Evolutionary conservation across 805 yeast genomes (phyloP), one percentile per base, ranked within the genome.

Genomic region (Nakazawaea holstii): DNA sequence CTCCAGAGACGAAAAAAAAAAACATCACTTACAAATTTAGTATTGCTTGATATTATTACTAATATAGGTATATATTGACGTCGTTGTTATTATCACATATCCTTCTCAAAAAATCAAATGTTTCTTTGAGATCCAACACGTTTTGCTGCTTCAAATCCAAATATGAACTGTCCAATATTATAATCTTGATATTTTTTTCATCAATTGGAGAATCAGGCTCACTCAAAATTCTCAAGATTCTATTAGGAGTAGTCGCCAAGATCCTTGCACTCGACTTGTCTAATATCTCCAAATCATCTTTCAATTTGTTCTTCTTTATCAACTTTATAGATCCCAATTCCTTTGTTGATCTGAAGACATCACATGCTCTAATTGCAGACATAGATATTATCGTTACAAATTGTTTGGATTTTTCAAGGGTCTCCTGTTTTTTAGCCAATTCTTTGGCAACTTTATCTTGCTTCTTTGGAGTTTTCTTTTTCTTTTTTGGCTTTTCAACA

Each of bases 311-410:
- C 65, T 88, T 88, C 52, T 83, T 77, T 57, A 88, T 87, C 41
- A 88, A 60, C 61, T 87, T 88, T 41, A 87, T 55, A 4, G 89
- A 77, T 0, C 82, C 77, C 74, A 35, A 69, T 47, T 56, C 73
- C 60, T 65, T 72, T 46, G 77, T 63, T 1, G 86, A 80, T 53
- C 96, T 76, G 59, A 77, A 84, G 2, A 89, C 74, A 57, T 91
- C 97, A 58, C 97, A 92, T 1, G 89, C 94, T 54, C 97, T 74
- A 24, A 89, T 69, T 9, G 96, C 94, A 0, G 96, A 87, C 71
- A 85, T 76, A 0, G 91, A 75, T 13, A 84, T 57, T 1, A 83
- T 64, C 13, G 83, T 64, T 53, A 80, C 60, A 65, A 74, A 68
- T 46, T 75, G 73, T 28, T 75, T 63, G 30, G 66, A 70, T 13